These are phyloP conservation scores for Berberis thunbergii DNA, from an alignment of 164 flowering plant species.

Conservation along the genomic window DNA sequence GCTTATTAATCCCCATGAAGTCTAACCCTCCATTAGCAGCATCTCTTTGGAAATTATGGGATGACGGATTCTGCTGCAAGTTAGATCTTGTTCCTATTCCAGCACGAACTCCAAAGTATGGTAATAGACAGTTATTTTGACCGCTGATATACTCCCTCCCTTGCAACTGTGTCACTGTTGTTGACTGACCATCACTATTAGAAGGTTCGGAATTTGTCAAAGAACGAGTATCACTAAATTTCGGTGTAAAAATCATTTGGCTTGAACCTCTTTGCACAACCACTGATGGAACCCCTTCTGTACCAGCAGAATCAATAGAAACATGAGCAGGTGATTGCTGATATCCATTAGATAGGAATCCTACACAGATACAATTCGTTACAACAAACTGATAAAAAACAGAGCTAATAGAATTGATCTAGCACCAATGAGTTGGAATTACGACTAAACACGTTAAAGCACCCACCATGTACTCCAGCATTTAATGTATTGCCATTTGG, in stretches of 20 bases:
- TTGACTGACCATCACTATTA: slow-evolving; percentile 46
- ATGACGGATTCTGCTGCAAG: slow-evolving; percentile 47
- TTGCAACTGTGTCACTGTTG: slow-evolving; percentile 49
- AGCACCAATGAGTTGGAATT: too few species aligned
- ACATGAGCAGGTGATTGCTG: slow-evolving; percentile 52
- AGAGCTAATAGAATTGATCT: too few species aligned
- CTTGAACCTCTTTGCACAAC: slow-evolving; percentile 44
- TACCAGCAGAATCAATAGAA: slow-evolving; percentile 43
- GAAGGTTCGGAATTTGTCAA: slow-evolving; percentile 48
- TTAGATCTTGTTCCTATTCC: slow-evolving; percentile 59
- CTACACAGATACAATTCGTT: slow-evolving; percentile 31
- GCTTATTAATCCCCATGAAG: slow-evolving; percentile 48
- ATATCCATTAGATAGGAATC: slow-evolving; percentile 61
- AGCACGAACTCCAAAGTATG: slow-evolving; percentile 61
- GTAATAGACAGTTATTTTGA: slow-evolving; percentile 69
- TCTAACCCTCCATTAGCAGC: slow-evolving; percentile 56
- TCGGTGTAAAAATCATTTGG: slow-evolving; percentile 99
- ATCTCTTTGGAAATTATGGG: slow-evolving; percentile 59
- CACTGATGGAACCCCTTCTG: slow-evolving; percentile 41
- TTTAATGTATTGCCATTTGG: too few species aligned
- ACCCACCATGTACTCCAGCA: too few species aligned
- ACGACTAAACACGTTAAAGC: too few species aligned
- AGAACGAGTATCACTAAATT: slow-evolving; percentile 51
- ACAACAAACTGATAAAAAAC: neutral
- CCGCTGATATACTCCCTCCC: slow-evolving; percentile 56